Conservation (phyloP, 352 stramenopile genomes). For the Pythium utonaiense region DNA sequence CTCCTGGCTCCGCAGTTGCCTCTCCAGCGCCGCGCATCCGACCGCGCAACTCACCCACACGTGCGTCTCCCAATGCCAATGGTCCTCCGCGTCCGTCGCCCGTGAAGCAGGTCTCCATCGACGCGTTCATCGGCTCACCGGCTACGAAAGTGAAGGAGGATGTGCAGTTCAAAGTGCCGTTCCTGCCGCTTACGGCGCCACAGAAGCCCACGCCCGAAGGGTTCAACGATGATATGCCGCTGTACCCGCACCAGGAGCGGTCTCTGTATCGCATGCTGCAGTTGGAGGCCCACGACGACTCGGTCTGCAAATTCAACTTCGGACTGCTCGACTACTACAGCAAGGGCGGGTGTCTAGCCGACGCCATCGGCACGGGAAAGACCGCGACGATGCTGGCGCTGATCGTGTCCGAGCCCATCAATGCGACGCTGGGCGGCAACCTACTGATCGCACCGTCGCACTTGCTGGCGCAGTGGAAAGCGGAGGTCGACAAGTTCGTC, state of each 20-base stretch:
- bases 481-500: conserved; percentile 78
- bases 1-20: background rate
- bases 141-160: conserved; percentile 41
- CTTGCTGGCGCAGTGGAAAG: conserved; percentile 76
- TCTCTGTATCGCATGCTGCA: conserved; percentile 83
- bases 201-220: conserved; percentile 50
- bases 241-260: conserved; percentile 80
- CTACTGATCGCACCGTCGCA: conserved; percentile 77
- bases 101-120: conserved; percentile 50
- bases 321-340: conserved; percentile 69
- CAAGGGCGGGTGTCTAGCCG: conserved; percentile 64
- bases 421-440: conserved; percentile 48
- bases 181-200: conserved; percentile 70
- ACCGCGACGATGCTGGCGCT: conserved; percentile 79
- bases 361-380: conserved; percentile 84
- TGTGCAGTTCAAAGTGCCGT: conserved; percentile 80
- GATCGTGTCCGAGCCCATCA: conserved; percentile 56
- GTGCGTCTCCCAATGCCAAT: conserved; percentile 1
- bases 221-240: conserved; percentile 44
- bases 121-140: conserved; percentile 42
- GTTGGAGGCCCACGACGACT: conserved; percentile 69
- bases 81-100: conserved; percentile 10
- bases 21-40: background rate
- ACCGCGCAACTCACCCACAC: no score
- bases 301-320: conserved; percentile 68